Base-by-base conservation (phyloP, 1,139 yeast species). In the Suhomyces taliae region DNA sequence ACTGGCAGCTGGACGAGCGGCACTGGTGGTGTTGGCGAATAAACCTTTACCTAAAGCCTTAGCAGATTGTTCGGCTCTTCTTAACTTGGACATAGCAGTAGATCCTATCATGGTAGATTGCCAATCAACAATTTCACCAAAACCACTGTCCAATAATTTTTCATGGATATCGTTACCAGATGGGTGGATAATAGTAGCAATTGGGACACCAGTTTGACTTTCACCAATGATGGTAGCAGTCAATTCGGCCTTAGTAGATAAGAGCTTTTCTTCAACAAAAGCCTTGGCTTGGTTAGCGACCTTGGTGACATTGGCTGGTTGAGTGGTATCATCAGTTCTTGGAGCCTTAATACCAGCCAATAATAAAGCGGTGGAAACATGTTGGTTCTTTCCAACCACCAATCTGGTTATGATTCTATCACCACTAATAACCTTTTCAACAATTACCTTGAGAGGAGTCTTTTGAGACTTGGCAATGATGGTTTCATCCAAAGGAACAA, bases 111-210 rank as follows among this genome's bases (percentile, higher is more conserved):
- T 61, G n/a, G 81, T 65, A 1, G 90, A 82, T 64, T 89, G 96
- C 93, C 95, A 87, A 62, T 89, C 96, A 24, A 85, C 82, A 46
- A 88, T 81, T 54, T 83, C 83, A 8, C 86, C 96, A 38, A 83
- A 74, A 8, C 97, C 97, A 49, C 73, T 75, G 51, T 79, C 81
- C 52, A 89, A 73, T 52, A 89, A 67, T 54, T 81, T 79, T 55
- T 83, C 85, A 51, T 87, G 82, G 57, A 89, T 84, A 50, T 67
- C 67, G 59, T 87, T 87, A 9, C 79, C 81, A 7, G 95, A 90
- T 10, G 88, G 86, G 46, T 90, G 91, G 56, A 83, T 83, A 44
- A 79, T 65, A 36, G 82, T 58, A 7, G 76, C 87, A 48, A 85
- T 78, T 10, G 91, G 85, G 7, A 85, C 69, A 8, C 89, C 91